Evolutionary conservation across 441 rosid species (phyloP).

Genomic region (Bocquillonia castaneifolia): DNA sequence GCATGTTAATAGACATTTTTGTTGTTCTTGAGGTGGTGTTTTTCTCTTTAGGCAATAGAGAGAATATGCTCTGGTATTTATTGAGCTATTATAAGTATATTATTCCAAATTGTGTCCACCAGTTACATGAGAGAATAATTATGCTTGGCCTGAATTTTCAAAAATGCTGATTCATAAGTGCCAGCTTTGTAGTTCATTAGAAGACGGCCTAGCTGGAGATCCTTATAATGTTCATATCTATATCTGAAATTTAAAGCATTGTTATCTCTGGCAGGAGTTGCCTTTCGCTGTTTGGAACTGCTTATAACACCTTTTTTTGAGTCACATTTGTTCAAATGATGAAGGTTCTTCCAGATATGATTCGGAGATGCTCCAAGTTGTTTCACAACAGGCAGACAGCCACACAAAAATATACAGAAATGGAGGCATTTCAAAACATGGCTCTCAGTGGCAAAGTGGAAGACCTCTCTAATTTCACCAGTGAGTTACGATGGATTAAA

Average conservation of each 20-base stretch:
- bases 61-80: not conserved
- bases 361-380: conserved; percentile 59
- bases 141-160: not conserved
- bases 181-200: not conserved
- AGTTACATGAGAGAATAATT: not conserved
- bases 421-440: conserved; percentile 62
- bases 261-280: not conserved
- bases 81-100: not conserved
- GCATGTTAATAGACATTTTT: not conserved
- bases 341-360: conserved; percentile 85
- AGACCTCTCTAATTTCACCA: conserved; percentile 54
- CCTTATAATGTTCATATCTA: not conserved
- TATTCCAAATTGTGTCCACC: not conserved
- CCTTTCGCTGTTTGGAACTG: not conserved
- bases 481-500: conserved; percentile 74
- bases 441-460: conserved; percentile 51
- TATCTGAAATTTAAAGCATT: not conserved
- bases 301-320: conserved; percentile 11
- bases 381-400: conserved; percentile 76
- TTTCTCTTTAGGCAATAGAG: not conserved
- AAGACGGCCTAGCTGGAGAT: not conserved
- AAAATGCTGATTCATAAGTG: not conserved
- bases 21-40: not conserved
- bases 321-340: conserved; percentile 13
- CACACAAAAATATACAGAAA: conserved; percentile 43